phyloP scores from a whole-genome alignment of 257 asterid species.

The Misopates orontium region DNA sequence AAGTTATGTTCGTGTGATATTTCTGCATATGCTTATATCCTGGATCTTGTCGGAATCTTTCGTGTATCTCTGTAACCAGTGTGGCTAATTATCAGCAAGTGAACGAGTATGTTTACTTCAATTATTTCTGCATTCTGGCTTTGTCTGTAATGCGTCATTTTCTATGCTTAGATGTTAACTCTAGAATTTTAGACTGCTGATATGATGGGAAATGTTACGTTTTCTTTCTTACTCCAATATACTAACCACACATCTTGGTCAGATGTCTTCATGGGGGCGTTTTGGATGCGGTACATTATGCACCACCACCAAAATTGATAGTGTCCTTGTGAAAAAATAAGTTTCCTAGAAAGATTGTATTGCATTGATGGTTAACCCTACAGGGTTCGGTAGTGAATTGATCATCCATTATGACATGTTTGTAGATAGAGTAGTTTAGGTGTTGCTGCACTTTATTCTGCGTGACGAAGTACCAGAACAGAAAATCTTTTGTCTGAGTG shows the following conservation, averaged over 20 bases:
- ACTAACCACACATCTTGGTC: conserved; percentile 3
- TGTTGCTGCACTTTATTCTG: neutral
- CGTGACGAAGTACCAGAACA: conserved; percentile 16
- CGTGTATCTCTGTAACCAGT: conserved; percentile 1
- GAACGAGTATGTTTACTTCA: conserved; percentile 8
- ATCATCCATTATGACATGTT: conserved; percentile 6
- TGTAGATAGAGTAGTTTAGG: neutral
- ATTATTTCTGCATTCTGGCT: conserved; percentile 7
- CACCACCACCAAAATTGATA: conserved; percentile 6
- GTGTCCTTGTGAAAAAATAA: conserved; percentile 19
- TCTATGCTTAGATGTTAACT: conserved; percentile 10
- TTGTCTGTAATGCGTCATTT: conserved; percentile 17
- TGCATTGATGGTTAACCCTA: conserved; percentile 7
- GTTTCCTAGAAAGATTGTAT: conserved; percentile 5
- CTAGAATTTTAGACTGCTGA: neutral
- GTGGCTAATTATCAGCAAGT: conserved; percentile 20
- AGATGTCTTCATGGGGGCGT: conserved; percentile 1
- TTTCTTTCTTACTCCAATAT: conserved; percentile 12
- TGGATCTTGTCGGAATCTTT: conserved; percentile 11
- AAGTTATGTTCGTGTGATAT: conserved; percentile 9
- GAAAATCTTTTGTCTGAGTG: conserved; percentile 21
- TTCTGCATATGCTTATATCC: conserved; percentile 16
- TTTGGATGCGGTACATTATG: conserved; percentile 8
- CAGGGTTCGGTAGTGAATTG: conserved; percentile 5
- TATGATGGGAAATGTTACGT: conserved; percentile 1